A percentile compares a stretch with the other conserved stretches of the same genome.
phyloP scores from a whole-genome alignment of 768 basidiomycete species.

The Suillus bovinus region DNA sequence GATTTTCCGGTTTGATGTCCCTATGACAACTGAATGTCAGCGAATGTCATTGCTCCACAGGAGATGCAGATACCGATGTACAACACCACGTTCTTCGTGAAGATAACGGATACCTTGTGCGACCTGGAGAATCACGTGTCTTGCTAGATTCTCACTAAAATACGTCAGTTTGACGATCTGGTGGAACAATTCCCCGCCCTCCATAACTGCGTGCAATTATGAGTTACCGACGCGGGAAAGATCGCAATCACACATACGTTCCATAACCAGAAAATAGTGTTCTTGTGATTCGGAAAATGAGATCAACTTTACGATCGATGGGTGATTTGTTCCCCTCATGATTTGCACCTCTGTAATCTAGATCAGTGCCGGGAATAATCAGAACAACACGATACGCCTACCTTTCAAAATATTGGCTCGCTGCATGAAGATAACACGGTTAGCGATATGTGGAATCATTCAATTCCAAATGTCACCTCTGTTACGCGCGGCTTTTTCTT shows the following conservation, averaged over 20 bases:
- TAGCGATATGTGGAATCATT: slow-evolving; percentile 18
- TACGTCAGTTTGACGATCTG: slow-evolving; percentile 99
- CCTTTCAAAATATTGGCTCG: slow-evolving; percentile 98
- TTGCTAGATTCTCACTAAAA: slow-evolving; percentile 95
- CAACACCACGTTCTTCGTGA: slow-evolving; percentile 96
- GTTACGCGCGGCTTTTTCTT: slow-evolving; percentile 97
- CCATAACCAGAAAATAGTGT: slow-evolving; percentile 92
- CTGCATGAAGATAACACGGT: slow-evolving; percentile 43
- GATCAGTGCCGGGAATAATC: slow-evolving; percentile 4
- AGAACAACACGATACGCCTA: slow-evolving; percentile 24
- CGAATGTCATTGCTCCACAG: not conserved
- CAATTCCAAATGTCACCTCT: slow-evolving; percentile 66
- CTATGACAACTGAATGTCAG: slow-evolving; percentile 26
- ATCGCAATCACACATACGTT: slow-evolving; percentile 55
- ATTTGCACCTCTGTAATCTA: slow-evolving; percentile 87
- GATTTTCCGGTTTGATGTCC: slow-evolving; percentile 98
- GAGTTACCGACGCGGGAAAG: slow-evolving; percentile 13
- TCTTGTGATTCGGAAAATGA: slow-evolving; percentile 92
- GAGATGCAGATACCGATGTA: slow-evolving; percentile 65
- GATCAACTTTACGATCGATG: slow-evolving; percentile 88
- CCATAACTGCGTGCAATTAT: slow-evolving; percentile 67
- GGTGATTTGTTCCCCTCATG: slow-evolving; percentile 93
- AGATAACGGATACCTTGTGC: slow-evolving; percentile 92
- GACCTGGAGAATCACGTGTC: slow-evolving; percentile 96
- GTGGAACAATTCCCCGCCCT: slow-evolving; percentile 97